These are phyloP conservation scores for Chalciporus sphaerocephalus DNA, from an alignment of 768 basidiomycete species.

Conservation along the genomic window DNA sequence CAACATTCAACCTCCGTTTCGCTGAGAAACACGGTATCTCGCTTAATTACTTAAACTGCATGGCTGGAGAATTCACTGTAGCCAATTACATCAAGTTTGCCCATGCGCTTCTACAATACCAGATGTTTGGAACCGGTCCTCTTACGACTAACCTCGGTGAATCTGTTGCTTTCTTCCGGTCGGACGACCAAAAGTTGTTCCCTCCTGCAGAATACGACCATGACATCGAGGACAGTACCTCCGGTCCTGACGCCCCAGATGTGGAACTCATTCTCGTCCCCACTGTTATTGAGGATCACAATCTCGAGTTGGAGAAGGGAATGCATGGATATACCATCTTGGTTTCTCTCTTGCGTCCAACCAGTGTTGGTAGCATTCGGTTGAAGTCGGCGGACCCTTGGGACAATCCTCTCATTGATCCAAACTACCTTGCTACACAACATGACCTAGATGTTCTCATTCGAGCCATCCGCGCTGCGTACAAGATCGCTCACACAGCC, in stretches of 20 bases:
- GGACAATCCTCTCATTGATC: constrained; percentile 43
- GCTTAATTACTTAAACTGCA: constrained; percentile 37
- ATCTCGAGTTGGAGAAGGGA: background rate
- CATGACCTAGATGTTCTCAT: constrained; percentile 39
- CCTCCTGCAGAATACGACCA: constrained; percentile 27
- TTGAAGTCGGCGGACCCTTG: constrained; percentile 40
- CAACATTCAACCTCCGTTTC: constrained; percentile 47
- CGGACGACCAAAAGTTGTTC: constrained; percentile 31
- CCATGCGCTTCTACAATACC: constrained; percentile 39
- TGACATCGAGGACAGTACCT: constrained; percentile 28
- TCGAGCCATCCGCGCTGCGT: constrained; percentile 38
- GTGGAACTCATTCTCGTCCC: constrained; percentile 26
- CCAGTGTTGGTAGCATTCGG: constrained; percentile 38
- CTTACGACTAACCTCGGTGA: constrained; percentile 49
- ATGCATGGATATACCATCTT: constrained; percentile 20
- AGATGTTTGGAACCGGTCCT: constrained; percentile 43
- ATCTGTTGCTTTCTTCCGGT: constrained; percentile 30
- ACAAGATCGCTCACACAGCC: constrained; percentile 35
- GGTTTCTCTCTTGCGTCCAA: constrained; percentile 32
- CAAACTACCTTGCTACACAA: constrained; percentile 39
- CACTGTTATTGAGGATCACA: background rate
- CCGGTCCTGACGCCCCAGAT: constrained; percentile 28
- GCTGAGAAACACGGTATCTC: constrained; percentile 47
- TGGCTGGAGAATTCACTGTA: constrained; percentile 20
- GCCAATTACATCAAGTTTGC: constrained; percentile 25